A percentile compares a stretch with the other conserved stretches of the same genome.
These are phyloP conservation scores for Xylaria scruposa DNA, from an alignment of 495 filamentous ascomycete genomes.

Conservation along the genomic window DNA sequence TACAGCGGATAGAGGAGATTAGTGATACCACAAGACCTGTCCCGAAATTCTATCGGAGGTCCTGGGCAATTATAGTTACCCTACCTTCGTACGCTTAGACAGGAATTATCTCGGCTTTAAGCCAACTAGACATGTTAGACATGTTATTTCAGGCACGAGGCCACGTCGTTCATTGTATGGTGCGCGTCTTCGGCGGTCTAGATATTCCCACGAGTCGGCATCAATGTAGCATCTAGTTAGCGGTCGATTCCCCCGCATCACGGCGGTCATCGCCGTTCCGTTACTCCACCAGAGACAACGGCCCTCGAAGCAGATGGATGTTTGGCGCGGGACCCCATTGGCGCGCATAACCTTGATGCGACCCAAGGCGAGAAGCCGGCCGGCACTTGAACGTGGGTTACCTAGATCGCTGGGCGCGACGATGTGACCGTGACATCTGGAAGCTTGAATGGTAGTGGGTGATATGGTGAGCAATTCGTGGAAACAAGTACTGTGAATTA, in stretches of 20 bases:
- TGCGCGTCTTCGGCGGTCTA: not conserved
- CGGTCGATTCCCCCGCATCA: constrained; percentile 17
- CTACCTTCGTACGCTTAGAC: not conserved
- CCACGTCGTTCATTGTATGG: not conserved
- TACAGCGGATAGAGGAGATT: not conserved
- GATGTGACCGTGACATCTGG: constrained; percentile 14
- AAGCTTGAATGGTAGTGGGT: not conserved
- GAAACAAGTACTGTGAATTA: not conserved
- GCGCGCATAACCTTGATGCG: constrained; percentile 16
- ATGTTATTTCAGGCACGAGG: not conserved
- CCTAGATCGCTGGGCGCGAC: not conserved
- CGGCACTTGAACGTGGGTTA: not conserved
- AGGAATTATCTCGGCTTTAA: not conserved
- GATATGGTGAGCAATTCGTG: constrained; percentile 11
- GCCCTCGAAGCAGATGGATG: not conserved
- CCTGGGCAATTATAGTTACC: not conserved
- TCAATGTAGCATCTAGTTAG: not conserved
- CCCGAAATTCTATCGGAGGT: not conserved
- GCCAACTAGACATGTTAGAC: not conserved
- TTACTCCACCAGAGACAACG: constrained; percentile 13
- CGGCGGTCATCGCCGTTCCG: constrained; percentile 11
- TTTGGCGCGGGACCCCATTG: not conserved
- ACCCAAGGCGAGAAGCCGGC: constrained; percentile 1
- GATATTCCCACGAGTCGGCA: constrained; percentile 22
- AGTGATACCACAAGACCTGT: not conserved